Percentiles rank a stretch among this genome's conserved stretches.
Evolutionary conservation across 164 flowering plant species (phyloP).

Genomic region (Nelumbo lutea): DNA sequence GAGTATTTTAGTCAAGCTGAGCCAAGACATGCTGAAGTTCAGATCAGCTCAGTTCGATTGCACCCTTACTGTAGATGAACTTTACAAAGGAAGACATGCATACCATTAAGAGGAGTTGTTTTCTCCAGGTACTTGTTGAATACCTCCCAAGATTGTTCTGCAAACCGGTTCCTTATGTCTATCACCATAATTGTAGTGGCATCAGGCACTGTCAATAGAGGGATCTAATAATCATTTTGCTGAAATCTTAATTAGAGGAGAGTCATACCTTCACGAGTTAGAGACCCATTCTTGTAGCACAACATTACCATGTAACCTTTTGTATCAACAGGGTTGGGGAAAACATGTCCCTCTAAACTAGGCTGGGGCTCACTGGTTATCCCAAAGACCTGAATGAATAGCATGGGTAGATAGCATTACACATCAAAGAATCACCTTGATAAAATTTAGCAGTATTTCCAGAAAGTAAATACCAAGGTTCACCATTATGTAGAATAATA

Average conservation of each 20-base stretch:
- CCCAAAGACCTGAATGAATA: conserved; percentile 65
- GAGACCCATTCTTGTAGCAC: conserved; percentile 84
- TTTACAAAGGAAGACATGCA: background rate
- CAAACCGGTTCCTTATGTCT: conserved; percentile 76
- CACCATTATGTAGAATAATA: background rate
- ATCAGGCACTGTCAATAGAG: background rate
- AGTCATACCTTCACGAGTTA: conserved; percentile 84
- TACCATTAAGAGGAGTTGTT: conserved; percentile 85
- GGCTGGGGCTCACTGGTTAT: conserved; percentile 78
- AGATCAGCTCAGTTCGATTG: too few species aligned
- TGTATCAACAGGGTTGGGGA: conserved; percentile 90
- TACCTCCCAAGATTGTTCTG: conserved; percentile 80
- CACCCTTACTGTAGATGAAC: background rate
- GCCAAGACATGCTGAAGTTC: too few species aligned
- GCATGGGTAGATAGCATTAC: background rate
- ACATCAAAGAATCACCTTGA: background rate
- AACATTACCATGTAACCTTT: conserved; percentile 89
- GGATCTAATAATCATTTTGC: background rate
- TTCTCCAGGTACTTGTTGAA: conserved; percentile 60
- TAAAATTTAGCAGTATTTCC: background rate
- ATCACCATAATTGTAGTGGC: conserved; percentile 8
- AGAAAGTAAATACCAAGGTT: background rate
- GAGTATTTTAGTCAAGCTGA: too few species aligned
- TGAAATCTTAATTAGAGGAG: background rate
- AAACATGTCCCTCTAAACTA: conserved; percentile 80